Evolutionary conservation across 306 rosid species (phyloP).

Genomic region (Luffa acutangula): DNA sequence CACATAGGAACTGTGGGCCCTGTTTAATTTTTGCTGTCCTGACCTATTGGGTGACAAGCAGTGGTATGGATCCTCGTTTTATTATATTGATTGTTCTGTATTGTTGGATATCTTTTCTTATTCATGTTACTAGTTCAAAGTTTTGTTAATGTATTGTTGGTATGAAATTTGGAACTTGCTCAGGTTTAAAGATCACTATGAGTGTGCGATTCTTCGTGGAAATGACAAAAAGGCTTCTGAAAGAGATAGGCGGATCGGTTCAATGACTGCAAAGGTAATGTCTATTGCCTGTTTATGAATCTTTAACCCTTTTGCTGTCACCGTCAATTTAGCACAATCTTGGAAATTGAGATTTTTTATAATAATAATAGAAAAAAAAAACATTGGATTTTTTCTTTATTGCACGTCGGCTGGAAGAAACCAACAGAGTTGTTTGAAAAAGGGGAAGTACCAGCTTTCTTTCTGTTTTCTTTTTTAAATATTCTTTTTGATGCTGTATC

Average conservation of each 20-base stretch:
- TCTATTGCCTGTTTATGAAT: slow-evolving; percentile 1
- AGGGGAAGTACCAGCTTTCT: background rate
- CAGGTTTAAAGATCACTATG: slow-evolving; percentile 79
- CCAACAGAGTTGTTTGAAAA: background rate
- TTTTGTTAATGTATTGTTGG: slow-evolving; percentile 10
- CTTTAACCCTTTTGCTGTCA: background rate
- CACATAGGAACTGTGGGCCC: slow-evolving; percentile 83
- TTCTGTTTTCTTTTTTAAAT: background rate
- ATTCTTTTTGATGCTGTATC: background rate
- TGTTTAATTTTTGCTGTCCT: slow-evolving; percentile 86
- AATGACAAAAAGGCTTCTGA: slow-evolving; percentile 75
- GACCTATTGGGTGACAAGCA: slow-evolving; percentile 74
- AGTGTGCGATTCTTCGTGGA: slow-evolving; percentile 71
- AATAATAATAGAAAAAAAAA: background rate
- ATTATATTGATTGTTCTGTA: background rate
- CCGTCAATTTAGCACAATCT: background rate
- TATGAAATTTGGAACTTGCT: slow-evolving; percentile 14
- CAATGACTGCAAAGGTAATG: slow-evolving; percentile 69
- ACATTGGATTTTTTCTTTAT: background rate
- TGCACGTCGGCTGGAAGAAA: background rate
- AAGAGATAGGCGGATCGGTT: slow-evolving; percentile 57
- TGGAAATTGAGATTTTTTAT: background rate
- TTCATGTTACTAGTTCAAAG: slow-evolving; percentile 9
- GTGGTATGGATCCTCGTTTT: slow-evolving; percentile 28
- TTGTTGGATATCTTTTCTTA: slow-evolving; percentile 1